A percentile compares a stretch with the other conserved stretches of the same genome.
Conservation (phyloP, 257 asterid species). For the Petunia axillaris region DNA sequence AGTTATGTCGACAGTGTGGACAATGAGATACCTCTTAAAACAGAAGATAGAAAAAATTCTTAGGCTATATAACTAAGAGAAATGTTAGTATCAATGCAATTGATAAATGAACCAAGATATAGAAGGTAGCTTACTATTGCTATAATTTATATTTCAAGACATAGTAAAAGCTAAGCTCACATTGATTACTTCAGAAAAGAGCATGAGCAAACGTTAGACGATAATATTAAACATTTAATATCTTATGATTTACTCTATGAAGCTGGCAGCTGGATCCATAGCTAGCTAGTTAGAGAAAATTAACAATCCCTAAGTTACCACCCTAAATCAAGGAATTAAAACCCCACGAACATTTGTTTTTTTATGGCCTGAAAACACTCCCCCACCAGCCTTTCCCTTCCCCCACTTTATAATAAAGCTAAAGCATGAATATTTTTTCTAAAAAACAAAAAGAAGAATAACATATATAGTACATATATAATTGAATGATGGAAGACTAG, state of each 20-base stretch:
- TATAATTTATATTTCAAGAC: no score
- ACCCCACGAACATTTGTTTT: slow-evolving; percentile 52
- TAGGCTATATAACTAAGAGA: no score
- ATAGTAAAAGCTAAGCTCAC: no score
- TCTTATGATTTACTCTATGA: neutral
- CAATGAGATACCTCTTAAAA: no score
- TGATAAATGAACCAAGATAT: no score
- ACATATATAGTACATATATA: slow-evolving; percentile 18
- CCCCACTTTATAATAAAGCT: slow-evolving; percentile 46
- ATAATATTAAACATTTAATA: neutral
- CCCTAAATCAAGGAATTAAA: slow-evolving; percentile 71
- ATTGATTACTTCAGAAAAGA: slow-evolving; percentile 28
- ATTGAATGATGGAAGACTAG: slow-evolving; percentile 18
- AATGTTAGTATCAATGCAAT: no score
- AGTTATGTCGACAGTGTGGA: no score
- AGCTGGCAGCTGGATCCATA: neutral
- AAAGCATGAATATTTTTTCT: slow-evolving; percentile 24
- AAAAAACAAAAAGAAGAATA: slow-evolving; percentile 25
- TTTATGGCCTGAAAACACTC: slow-evolving; percentile 46
- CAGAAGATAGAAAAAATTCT: no score
- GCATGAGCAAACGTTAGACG: slow-evolving; percentile 5
- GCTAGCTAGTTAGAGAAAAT: slow-evolving; percentile 2
- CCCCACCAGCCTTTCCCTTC: slow-evolving; percentile 42
- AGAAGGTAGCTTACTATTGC: no score
- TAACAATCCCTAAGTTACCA: slow-evolving; percentile 34